Evolutionary conservation across 257 asterid genomes (phyloP), one percentile per base, ranked within the genome.

Genomic region (Solanum paucissectum): DNA sequence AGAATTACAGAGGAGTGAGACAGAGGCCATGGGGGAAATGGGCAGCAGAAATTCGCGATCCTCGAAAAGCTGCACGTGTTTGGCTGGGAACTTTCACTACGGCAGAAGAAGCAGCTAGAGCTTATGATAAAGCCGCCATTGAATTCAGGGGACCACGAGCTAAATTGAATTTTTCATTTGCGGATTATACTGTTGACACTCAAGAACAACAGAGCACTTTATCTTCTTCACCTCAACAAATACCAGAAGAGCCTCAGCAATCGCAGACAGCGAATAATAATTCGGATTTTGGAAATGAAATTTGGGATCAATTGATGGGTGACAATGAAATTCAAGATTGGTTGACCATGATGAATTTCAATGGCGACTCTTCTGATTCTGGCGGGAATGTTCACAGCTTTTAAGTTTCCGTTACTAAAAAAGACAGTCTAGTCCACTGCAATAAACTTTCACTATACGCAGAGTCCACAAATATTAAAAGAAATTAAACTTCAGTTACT

Each of bases 1-100:
- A 96, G 88, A 96, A 94, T 36, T 96, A 92, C 94, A 95, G 98
- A 36, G 99, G 99, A 0, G 99, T 96, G 18, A 89, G 99, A 86
- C 98, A 94, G 89, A 81, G 99, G 90, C 99, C 98, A 7, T 96
- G 99, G 99, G 99, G 98, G 13, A 96, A 96, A 76, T 96, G 99
- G 99, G 98, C 98, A 29, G 95, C 98, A 38, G 99, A 96, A 91
- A 96, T 96, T 21, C 83, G 99, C 0, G 98, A 95, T 89, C 99
- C 99, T 0, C 77, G 92, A 12, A 94, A 93, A 89, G 98, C 98
- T 20, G 94, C 96, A 25, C 94, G 99, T 4, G 98, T 96, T 62
- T 96, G 99, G 99, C 94, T 96, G 5, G 98, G 99, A 12, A 96
- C 99, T 0, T 96, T 96, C 76, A 94, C 90, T 34, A 96, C 98